Evolutionary conservation across 495 filamentous ascomycete genomes (phyloP).

Genomic region (Hyaloscypha finlandica): DNA sequence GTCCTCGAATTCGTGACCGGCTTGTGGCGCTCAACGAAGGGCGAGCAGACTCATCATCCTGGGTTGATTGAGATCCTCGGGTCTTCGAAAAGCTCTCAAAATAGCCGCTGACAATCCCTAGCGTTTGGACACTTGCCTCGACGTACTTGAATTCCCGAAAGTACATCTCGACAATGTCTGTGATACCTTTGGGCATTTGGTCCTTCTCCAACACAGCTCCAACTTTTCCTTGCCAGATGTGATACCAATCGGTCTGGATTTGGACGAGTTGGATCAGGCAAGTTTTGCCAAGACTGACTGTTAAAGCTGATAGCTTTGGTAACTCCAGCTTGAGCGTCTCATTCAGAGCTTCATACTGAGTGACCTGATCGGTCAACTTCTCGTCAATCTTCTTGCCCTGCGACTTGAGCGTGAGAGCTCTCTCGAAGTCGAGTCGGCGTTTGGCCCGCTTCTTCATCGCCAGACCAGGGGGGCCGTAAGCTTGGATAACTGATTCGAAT

Average conservation of each 20-base stretch:
- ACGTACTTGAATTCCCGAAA: constrained; percentile 67
- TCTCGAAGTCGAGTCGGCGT: constrained; percentile 83
- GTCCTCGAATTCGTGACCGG: constrained; percentile 41
- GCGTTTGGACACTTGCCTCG: constrained; percentile 48
- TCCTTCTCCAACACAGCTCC: constrained; percentile 66
- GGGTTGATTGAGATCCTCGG: constrained; percentile 19
- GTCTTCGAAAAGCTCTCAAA: constrained; percentile 1
- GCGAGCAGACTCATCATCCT: constrained; percentile 21
- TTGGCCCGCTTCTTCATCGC: constrained; percentile 93
- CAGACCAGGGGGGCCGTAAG: constrained; percentile 77
- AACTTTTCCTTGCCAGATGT: constrained; percentile 78
- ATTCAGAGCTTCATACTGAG: constrained; percentile 87
- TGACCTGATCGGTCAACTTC: constrained; percentile 76
- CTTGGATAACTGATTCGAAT: constrained; percentile 75
- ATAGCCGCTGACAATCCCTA: constrained; percentile 32
- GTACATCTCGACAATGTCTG: constrained; percentile 71
- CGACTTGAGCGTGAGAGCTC: constrained; percentile 58
- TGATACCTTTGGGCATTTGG: constrained; percentile 62
- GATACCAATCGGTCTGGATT: constrained; percentile 78
- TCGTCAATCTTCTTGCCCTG: constrained; percentile 79
- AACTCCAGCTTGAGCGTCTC: constrained; percentile 91
- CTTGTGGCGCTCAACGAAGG: constrained; percentile 23
- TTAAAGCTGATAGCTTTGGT: constrained; percentile 78
- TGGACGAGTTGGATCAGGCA: constrained; percentile 79
- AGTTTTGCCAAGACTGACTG: constrained; percentile 75